These are phyloP conservation scores for Aspergillus sp. DNA, from an alignment of 2,329 filamentous ascomycete species.

Conservation along the genomic window DNA sequence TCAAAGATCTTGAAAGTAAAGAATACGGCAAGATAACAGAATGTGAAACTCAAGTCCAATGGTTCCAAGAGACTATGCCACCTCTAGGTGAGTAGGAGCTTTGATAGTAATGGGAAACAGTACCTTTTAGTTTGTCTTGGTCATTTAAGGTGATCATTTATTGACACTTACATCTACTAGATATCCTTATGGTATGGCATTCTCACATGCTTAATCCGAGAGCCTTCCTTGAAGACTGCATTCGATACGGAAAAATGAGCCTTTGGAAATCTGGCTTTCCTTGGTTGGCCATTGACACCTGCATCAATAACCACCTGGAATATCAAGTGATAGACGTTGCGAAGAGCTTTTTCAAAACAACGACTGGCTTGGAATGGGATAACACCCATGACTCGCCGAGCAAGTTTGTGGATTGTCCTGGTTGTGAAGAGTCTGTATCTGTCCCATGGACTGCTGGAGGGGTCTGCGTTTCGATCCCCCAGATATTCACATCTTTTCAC, in stretches of 20 bases:
- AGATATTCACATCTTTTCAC: conserved; percentile 17
- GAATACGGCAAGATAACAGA: conserved; percentile 29
- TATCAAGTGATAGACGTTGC: conserved; percentile 48
- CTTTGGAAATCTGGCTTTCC: conserved; percentile 63
- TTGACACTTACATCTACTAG: conserved; percentile 31
- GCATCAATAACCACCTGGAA: conserved; percentile 56
- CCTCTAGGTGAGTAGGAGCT: conserved; percentile 50
- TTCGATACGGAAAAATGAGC: conserved; percentile 53
- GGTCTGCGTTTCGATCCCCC: conserved; percentile 15
- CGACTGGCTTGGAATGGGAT: conserved; percentile 55
- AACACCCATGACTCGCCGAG: conserved; percentile 48
- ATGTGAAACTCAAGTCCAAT: conserved; percentile 22
- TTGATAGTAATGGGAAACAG: not conserved
- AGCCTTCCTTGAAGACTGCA: conserved; percentile 68
- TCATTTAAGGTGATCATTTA: conserved; percentile 1
- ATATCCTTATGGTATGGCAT: conserved; percentile 77
- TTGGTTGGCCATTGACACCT: conserved; percentile 55
- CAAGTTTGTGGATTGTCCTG: conserved; percentile 53
- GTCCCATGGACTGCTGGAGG: conserved; percentile 57
- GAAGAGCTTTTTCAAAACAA: conserved; percentile 42
- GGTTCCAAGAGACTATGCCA: conserved; percentile 46
- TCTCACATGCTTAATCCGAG: conserved; percentile 73
- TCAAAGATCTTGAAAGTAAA: conserved; percentile 12
- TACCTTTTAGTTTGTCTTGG: not conserved
- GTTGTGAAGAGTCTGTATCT: conserved; percentile 40